These are phyloP conservation scores for Tylopilus plumbeoviolaceoides DNA, from an alignment of 768 basidiomycete genomes.

Conservation along the genomic window DNA sequence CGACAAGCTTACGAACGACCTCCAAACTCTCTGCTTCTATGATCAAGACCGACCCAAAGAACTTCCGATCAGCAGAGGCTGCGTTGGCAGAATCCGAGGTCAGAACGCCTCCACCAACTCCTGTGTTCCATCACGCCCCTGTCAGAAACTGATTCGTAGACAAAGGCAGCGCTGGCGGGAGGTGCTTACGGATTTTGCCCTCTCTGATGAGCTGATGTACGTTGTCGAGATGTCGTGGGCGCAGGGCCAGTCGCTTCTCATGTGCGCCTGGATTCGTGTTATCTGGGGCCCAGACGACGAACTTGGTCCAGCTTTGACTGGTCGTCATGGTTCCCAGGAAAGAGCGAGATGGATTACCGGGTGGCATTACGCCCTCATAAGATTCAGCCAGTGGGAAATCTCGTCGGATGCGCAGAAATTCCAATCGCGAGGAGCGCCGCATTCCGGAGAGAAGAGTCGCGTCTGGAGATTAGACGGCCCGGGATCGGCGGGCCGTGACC, in stretches of 20 bases:
- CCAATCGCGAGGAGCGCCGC: not conserved
- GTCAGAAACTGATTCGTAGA: not conserved
- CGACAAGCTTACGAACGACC: constrained; percentile 28
- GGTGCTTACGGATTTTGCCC: constrained; percentile 47
- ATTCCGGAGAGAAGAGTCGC: not conserved
- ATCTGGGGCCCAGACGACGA: constrained; percentile 67
- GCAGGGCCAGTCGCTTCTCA: constrained; percentile 49
- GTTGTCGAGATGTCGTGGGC: constrained; percentile 46
- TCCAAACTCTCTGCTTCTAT: constrained; percentile 52
- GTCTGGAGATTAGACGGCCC: not conserved
- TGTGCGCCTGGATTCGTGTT: constrained; percentile 52
- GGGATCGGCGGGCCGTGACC: constrained; percentile 1
- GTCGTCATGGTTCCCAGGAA: constrained; percentile 17
- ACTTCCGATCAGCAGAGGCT: constrained; percentile 47
- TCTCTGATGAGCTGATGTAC: constrained; percentile 33
- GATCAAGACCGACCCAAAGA: constrained; percentile 56
- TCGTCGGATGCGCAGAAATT: not conserved
- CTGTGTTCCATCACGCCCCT: constrained; percentile 27
- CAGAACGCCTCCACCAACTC: constrained; percentile 52
- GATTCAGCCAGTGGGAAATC: not conserved
- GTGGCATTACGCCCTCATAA: not conserved
- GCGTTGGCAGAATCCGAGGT: constrained; percentile 51
- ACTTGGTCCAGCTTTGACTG: constrained; percentile 24
- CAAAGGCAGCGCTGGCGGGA: not conserved
- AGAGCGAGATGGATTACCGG: not conserved